A percentile compares a stretch with the other conserved stretches of the same genome.
These are phyloP conservation scores for Fragosphaeria purpurea DNA, from an alignment of 2,329 filamentous ascomycete species.

Conservation along the genomic window DNA sequence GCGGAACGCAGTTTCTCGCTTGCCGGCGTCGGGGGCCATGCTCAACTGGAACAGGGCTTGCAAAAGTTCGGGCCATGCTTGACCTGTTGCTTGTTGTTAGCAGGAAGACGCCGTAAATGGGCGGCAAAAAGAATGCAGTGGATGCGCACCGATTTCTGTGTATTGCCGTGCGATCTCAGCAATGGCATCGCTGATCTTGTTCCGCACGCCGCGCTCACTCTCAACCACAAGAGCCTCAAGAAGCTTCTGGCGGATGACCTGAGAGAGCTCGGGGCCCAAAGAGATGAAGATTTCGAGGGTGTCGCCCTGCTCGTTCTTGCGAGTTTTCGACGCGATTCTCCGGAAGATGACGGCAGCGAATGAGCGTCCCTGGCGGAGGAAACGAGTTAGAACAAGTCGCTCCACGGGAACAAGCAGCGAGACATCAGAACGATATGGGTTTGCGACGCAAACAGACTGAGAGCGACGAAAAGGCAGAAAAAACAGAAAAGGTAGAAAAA, in stretches of 20 bases:
- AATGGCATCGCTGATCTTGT: conserved; percentile 96
- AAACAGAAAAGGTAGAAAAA: neutral
- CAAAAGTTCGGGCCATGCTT: conserved; percentile 84
- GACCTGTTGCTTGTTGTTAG: conserved; percentile 38
- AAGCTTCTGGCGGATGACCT: conserved; percentile 73
- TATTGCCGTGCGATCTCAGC: conserved; percentile 94
- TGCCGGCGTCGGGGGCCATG: conserved; percentile 70
- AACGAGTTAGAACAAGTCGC: conserved; percentile 1
- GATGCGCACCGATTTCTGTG: conserved; percentile 68
- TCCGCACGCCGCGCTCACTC: conserved; percentile 63
- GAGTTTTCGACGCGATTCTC: conserved; percentile 79
- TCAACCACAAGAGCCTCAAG: conserved; percentile 68
- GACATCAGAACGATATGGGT: neutral
- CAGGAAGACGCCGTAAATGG: neutral
- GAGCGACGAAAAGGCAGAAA: no score
- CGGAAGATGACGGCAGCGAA: conserved; percentile 93
- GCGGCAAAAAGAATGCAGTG: neutral
- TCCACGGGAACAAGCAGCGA: no score
- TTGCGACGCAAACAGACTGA: no score
- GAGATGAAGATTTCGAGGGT: conserved; percentile 79
- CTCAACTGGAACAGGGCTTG: conserved; percentile 80
- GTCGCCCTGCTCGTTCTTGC: conserved; percentile 63
- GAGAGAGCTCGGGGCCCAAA: conserved; percentile 60
- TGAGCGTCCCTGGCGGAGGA: conserved; percentile 59
- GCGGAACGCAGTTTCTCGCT: conserved; percentile 86